Conservation (phyloP, 2,329 filamentous ascomycete genomes). For the Epichloe uncinata region DNA sequence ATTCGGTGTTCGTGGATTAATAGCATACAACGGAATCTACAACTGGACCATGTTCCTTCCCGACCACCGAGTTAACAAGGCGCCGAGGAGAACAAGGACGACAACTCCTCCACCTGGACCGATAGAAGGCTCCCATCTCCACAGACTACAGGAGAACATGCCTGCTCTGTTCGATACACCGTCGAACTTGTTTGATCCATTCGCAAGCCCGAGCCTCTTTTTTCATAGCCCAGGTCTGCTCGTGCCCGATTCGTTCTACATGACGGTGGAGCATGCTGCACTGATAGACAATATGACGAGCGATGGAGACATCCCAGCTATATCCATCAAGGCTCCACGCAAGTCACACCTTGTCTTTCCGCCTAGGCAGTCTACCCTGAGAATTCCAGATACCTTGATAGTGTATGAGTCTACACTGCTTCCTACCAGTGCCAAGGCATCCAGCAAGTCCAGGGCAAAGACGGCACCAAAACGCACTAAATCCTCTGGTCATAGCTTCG, state of each 20-base stretch:
- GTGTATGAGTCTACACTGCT: constrained; percentile 28
- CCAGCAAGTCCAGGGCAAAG: constrained; percentile 3
- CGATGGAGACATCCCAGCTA: constrained; percentile 5
- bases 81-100: constrained; percentile 8
- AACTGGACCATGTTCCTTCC: constrained; percentile 50
- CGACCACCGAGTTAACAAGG: constrained; percentile 32
- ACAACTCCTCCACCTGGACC: constrained; percentile 10
- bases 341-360: constrained; percentile 35
- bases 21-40: constrained; percentile 48
- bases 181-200: constrained; percentile 41
- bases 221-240: constrained; percentile 39
- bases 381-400: constrained; percentile 35
- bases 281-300: constrained; percentile 14
- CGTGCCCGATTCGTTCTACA: constrained; percentile 31
- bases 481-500: constrained; percentile 28
- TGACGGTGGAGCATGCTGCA: constrained; percentile 16
- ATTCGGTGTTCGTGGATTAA: constrained; percentile 38
- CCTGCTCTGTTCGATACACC: constrained; percentile 35
- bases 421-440: constrained; percentile 5
- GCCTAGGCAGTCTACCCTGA: constrained; percentile 30
- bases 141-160: constrained; percentile 22
- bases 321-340: constrained; percentile 18
- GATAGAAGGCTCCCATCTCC: constrained; percentile 22
- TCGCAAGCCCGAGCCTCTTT: constrained; percentile 44
- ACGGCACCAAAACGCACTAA: constrained; percentile 10